phyloP scores from a whole-genome alignment of 2,329 filamentous ascomycete genomes.

The Curvularia lunata region DNA sequence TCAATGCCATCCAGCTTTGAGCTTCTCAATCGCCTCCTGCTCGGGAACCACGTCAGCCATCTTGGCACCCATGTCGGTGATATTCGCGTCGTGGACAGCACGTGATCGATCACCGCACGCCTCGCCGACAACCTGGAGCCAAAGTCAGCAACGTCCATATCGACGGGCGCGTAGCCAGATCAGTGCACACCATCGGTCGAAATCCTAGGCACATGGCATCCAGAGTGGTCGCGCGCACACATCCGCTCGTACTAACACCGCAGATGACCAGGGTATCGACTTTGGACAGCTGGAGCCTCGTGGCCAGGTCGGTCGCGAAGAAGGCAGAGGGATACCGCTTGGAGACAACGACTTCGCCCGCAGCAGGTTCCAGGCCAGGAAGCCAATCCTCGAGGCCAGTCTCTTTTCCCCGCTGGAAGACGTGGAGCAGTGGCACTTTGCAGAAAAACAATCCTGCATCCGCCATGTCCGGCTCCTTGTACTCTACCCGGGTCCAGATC shows the following conservation, averaged over 20 bases:
- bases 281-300: conserved; percentile 48
- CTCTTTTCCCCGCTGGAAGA: conserved; percentile 52
- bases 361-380: conserved; percentile 48
- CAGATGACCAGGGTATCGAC: conserved; percentile 57
- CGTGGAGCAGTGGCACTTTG: conserved; percentile 53
- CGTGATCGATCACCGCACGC: conserved; percentile 56
- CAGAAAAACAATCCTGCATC: conserved; percentile 55
- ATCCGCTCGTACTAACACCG: conserved; percentile 57
- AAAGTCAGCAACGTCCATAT: conserved; percentile 15
- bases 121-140: conserved; percentile 49
- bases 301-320: conserved; percentile 55
- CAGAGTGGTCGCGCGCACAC: conserved; percentile 54
- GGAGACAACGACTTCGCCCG: conserved; percentile 46
- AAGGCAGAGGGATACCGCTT: conserved; percentile 57
- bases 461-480: conserved; percentile 53
- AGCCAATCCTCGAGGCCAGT: conserved; percentile 52
- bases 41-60: conserved; percentile 56
- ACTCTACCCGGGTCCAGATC: conserved; percentile 55
- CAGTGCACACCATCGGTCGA: conserved; percentile 51
- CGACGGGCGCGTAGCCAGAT: conserved; percentile 18
- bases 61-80: conserved; percentile 57
- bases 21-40: conserved; percentile 50
- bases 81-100: conserved; percentile 54
- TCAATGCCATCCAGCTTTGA: conserved; percentile 48
- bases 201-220: conserved; percentile 56